phyloP scores from a whole-genome alignment of 2,329 filamentous ascomycete genomes.

The Monilinia laxa region DNA sequence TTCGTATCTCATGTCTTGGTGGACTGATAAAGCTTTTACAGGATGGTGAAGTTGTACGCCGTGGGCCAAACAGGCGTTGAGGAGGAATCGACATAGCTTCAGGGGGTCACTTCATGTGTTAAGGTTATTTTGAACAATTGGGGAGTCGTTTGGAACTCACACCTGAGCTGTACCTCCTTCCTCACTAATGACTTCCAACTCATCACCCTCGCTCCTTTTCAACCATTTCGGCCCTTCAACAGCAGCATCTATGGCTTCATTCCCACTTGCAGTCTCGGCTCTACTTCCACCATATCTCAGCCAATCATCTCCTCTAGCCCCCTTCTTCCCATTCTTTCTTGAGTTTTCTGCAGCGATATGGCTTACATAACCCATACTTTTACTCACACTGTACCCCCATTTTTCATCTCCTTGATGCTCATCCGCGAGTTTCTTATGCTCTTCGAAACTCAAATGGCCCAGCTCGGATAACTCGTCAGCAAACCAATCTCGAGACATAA shows the following conservation, averaged over 20 bases:
- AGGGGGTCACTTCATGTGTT: conserved; percentile 57
- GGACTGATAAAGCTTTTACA: conserved; percentile 54
- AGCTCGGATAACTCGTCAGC: conserved; percentile 53
- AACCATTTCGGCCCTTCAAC: conserved; percentile 57
- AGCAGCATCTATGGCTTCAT: conserved; percentile 38
- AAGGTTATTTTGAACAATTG: neutral
- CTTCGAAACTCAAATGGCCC: conserved; percentile 65
- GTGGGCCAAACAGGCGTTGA: conserved; percentile 54
- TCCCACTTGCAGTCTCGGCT: conserved; percentile 49
- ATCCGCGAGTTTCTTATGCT: conserved; percentile 50
- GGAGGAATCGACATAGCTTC: conserved; percentile 63
- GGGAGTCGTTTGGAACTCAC: conserved; percentile 44
- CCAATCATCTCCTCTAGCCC: conserved; percentile 63
- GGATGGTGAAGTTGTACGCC: conserved; percentile 69
- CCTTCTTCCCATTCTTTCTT: conserved; percentile 37
- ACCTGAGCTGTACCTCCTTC: conserved; percentile 63
- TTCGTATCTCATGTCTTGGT: conserved; percentile 50
- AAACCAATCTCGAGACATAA: conserved; percentile 47
- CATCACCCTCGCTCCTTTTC: conserved; percentile 53
- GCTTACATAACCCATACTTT: conserved; percentile 49
- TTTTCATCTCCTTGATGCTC: conserved; percentile 28
- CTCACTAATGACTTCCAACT: conserved; percentile 60
- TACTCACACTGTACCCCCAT: conserved; percentile 61
- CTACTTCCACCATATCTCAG: conserved; percentile 53
- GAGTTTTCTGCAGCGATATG: conserved; percentile 39